Conservation (phyloP, 192 early-diverging fungal genomes). For the Backusella parvicylindrica region DNA sequence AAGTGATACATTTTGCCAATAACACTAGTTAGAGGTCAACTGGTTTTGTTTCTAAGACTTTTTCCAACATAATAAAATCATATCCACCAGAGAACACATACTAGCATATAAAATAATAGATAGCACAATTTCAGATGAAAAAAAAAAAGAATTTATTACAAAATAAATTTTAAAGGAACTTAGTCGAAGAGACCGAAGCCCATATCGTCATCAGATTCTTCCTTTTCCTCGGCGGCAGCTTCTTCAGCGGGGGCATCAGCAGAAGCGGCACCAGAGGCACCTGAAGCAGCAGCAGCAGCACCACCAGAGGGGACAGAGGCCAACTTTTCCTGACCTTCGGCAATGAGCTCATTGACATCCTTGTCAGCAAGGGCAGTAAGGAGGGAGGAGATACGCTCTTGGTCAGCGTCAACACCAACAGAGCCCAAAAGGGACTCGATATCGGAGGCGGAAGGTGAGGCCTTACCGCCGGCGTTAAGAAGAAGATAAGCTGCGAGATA, state of each 20-base stretch:
- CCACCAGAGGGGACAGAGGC: slow-evolving; percentile 91
- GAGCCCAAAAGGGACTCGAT: slow-evolving; percentile 83
- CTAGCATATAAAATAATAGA: background rate
- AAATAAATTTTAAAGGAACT: slow-evolving; percentile 30
- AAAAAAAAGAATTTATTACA: background rate
- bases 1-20: too few relatives aligned
- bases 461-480: slow-evolving; percentile 86
- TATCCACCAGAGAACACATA: background rate
- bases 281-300: slow-evolving; percentile 65
- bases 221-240: slow-evolving; percentile 86
- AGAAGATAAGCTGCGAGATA: slow-evolving; percentile 98
- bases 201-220: slow-evolving; percentile 91
- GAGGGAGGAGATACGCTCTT: slow-evolving; percentile 72
- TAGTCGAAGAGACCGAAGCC: slow-evolving; percentile 98
- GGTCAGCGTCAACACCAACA: slow-evolving; percentile 91
- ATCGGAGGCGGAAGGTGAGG: slow-evolving; percentile 71
- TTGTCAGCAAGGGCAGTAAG: slow-evolving; percentile 85
- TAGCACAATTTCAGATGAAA: background rate
- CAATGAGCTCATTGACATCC: slow-evolving; percentile 85
- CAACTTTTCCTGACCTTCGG: slow-evolving; percentile 87
- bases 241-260: slow-evolving; percentile 51
- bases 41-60: background rate
- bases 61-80: background rate
- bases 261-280: slow-evolving; percentile 57
- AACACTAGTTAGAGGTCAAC: too few relatives aligned